Evolutionary conservation across 345 rosid genomes (phyloP).

Genomic region (Stellera chamaejasme): DNA sequence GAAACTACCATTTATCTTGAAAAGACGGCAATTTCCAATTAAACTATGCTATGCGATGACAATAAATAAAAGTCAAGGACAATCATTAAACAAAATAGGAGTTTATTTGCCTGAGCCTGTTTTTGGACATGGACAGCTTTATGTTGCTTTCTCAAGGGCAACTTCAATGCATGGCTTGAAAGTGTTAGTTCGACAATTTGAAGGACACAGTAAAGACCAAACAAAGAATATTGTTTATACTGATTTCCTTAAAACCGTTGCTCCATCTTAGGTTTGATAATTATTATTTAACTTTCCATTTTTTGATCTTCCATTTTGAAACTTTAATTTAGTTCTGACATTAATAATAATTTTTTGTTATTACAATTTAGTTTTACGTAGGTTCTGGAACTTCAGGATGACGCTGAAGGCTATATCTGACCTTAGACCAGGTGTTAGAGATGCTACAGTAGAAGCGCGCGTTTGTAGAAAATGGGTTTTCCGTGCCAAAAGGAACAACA

Average conservation of each 20-base stretch:
- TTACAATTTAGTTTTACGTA: no score
- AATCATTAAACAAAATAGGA: background rate
- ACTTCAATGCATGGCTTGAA: background rate
- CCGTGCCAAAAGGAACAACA: no score
- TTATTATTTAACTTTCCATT: no score
- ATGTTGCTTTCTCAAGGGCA: background rate
- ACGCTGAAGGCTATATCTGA: no score
- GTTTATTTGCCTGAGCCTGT: background rate
- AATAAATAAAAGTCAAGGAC: constrained; percentile 4
- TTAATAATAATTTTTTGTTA: no score
- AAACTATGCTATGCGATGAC: background rate
- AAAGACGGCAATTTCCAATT: background rate
- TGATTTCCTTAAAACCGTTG: no score
- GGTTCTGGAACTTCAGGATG: no score
- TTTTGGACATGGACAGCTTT: constrained; percentile 2
- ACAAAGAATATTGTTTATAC: background rate
- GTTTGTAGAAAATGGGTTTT: no score
- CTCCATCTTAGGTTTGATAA: background rate
- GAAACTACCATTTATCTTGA: background rate
- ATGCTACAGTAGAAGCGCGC: no score
- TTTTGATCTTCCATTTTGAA: no score
- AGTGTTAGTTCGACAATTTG: background rate
- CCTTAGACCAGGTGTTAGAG: no score
- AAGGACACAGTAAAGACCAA: background rate
- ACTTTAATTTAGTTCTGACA: no score